Conservation (phyloP, 2,329 filamentous ascomycete genomes). For the Fusarium algeriense region DNA sequence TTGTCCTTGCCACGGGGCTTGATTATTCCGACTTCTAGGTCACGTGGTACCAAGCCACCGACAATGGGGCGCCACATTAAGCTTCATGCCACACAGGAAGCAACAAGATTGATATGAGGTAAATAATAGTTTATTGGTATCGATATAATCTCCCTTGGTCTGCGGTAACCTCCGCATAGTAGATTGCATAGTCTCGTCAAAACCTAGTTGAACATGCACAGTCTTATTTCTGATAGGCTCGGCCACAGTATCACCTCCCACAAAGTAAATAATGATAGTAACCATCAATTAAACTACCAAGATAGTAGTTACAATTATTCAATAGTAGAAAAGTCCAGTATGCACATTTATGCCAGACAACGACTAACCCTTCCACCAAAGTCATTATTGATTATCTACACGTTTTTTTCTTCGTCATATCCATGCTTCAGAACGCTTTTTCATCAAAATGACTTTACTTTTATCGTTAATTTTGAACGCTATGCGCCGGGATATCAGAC, state of each 20-base stretch:
- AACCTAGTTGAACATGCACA: background rate
- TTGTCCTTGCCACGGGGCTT: conserved; percentile 36
- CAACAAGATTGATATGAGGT: background rate
- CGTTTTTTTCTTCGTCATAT: conserved; percentile 41
- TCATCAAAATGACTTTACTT: conserved; percentile 48
- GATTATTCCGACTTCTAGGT: conserved; percentile 42
- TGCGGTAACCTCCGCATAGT: conserved; percentile 3
- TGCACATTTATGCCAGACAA: background rate
- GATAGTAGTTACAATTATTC: background rate
- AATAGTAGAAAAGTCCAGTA: background rate
- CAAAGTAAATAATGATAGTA: background rate
- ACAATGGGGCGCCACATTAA: conserved; percentile 2
- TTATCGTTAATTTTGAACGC: conserved; percentile 46
- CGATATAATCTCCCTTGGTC: background rate
- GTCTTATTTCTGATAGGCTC: conserved; percentile 19
- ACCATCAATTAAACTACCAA: background rate
- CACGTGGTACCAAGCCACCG: conserved; percentile 45
- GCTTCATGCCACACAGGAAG: conserved; percentile 9
- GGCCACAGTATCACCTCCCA: background rate
- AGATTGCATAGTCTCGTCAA: conserved; percentile 3
- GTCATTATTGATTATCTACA: conserved; percentile 43
- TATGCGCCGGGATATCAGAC: conserved; percentile 46
- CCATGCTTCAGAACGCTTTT: conserved; percentile 41
- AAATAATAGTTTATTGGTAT: conserved; percentile 21
- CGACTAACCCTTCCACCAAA: conserved; percentile 23